Base-by-base conservation (phyloP, 768 basidiomycete genomes). In the Pisolithus tinctorius region DNA sequence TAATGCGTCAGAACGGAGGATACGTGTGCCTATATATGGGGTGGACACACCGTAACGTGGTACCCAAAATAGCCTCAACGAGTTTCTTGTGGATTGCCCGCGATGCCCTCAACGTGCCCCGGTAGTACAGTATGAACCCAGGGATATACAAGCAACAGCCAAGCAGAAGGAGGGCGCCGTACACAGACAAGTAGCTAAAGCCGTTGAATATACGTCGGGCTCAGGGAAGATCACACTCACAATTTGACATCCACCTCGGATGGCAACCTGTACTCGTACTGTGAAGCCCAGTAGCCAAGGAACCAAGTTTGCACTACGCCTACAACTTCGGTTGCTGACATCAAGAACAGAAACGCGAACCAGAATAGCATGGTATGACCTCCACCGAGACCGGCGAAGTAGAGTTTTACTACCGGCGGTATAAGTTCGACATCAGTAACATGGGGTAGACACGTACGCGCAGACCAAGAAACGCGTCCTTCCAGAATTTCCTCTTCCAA, bases 401-500 rank as follows among this genome's bases (percentile, higher is more conserved):
- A 71, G 59, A 59, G 69, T 66, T 55, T 66, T 58, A 58, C 57
- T 58, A 31, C 14, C 30, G 10, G 11, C 2, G 34, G 8, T 17
- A n/a, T 47, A 14, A 36, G 34, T 16, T 20, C 17, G 23, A 47
- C 11, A 17, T 45, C 14, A 29, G 25, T 11, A 14, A 27, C 6
- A n/a, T 13, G 29, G 29, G 14, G 6, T 14, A 34, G 26, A 14
- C 42, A 65, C 69, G 52, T 63, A 66, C 74, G 55, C 39, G 78
- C 69, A 36, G 68, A 51, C 75, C 77, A 80, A 43, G 77, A 76
- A 27, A 86, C 75, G 52, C 78, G 79, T 0, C 84, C 83, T 47
- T 75, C 71, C 6, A 71, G 75, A 42, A 84, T 73, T 59, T 87
- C 85, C 60, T 87, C 85, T 0, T 75, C 77, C 6, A 82, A 65